These are phyloP conservation scores for Hibiscus mutabilis DNA, from an alignment of 345 rosid species.

Conservation along the genomic window DNA sequence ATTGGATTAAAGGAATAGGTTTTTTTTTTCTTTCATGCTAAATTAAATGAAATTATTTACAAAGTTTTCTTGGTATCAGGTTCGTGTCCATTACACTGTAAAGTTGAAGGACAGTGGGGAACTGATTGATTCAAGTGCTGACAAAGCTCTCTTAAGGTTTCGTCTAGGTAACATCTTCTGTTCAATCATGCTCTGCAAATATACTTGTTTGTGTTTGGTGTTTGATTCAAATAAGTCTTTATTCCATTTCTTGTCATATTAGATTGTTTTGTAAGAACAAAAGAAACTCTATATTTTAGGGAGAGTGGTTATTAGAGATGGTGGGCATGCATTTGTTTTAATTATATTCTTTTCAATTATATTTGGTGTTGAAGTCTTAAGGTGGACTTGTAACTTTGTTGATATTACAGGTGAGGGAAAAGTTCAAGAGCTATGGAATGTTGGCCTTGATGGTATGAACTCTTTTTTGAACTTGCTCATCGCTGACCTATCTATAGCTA, in stretches of 20 bases:
- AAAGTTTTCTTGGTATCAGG: conserved; percentile 27
- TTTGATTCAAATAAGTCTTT: too few relatives aligned
- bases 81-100: conserved; percentile 37
- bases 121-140: conserved; percentile 39
- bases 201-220: too few relatives aligned
- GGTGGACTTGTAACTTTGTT: not conserved
- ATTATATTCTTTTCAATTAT: not conserved
- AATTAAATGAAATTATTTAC: not conserved
- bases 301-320: not conserved
- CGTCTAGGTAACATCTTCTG: conserved; percentile 36
- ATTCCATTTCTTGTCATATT: not conserved
- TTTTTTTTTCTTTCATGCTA: not conserved
- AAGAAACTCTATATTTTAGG: not conserved
- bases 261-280: not conserved
- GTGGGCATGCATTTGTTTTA: not conserved
- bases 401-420: conserved; percentile 29
- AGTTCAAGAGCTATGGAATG: conserved; percentile 40
- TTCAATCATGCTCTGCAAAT: not conserved
- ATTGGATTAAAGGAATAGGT: not conserved
- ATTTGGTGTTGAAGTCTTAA: not conserved
- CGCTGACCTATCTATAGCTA: too few relatives aligned
- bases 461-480: not conserved
- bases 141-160: conserved; percentile 34
- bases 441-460: conserved; percentile 53
- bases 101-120: conserved; percentile 45